Evolutionary conservation across 371 early-diverging fungal genomes (phyloP).

Genomic region (Fennellomyces sp.): DNA sequence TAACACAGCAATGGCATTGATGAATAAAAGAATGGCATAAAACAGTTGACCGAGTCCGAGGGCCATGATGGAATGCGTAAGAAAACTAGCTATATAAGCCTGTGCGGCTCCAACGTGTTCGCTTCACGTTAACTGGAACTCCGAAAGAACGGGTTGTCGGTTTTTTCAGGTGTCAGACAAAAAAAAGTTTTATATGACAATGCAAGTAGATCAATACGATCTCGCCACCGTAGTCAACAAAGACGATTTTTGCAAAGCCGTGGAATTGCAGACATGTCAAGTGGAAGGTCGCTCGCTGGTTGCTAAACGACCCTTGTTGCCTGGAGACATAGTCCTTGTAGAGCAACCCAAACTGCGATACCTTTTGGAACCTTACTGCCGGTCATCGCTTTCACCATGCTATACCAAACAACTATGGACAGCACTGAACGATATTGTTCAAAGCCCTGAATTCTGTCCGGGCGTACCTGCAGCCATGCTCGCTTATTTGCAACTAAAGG

Average conservation of each 20-base stretch:
- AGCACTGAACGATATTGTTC: slow-evolving; percentile 17
- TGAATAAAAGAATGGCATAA: slow-evolving; percentile 77
- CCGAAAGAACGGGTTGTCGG: not conserved
- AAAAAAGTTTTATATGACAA: not conserved
- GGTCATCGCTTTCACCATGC: slow-evolving; percentile 44
- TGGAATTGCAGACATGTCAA: slow-evolving; percentile 31
- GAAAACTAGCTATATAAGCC: no score
- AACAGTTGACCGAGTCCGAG: slow-evolving; percentile 78
- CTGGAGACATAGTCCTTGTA: slow-evolving; percentile 41
- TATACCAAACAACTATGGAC: slow-evolving; percentile 46
- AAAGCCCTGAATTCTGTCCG: slow-evolving; percentile 30
- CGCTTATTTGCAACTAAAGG: slow-evolving; percentile 35
- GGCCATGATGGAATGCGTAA: slow-evolving; percentile 33
- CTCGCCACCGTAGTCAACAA: slow-evolving; percentile 40
- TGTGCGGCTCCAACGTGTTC: not conserved
- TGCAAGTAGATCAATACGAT: slow-evolving; percentile 22
- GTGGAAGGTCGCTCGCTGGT: slow-evolving; percentile 44
- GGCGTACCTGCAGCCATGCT: slow-evolving; percentile 55
- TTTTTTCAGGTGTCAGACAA: no score
- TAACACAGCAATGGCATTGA: slow-evolving; percentile 92
- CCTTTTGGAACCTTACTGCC: slow-evolving; percentile 35
- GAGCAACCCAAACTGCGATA: slow-evolving; percentile 44
- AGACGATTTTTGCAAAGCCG: slow-evolving; percentile 24
- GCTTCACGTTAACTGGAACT: not conserved
- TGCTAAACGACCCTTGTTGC: slow-evolving; percentile 23